phyloP scores from a whole-genome alignment of 2,329 filamentous ascomycete species.

The Pseudogymnoascus sp. region DNA sequence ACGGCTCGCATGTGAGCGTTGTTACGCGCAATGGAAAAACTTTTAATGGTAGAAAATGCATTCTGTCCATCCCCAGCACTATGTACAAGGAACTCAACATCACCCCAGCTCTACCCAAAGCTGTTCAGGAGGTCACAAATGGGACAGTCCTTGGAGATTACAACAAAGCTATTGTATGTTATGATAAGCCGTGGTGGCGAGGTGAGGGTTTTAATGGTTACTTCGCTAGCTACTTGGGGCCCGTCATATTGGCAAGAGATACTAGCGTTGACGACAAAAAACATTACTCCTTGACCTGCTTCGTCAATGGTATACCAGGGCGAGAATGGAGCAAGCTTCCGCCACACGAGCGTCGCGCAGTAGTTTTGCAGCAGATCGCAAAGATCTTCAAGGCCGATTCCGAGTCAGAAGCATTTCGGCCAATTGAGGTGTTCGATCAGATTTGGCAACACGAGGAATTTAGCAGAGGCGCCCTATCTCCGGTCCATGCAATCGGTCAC shows the following conservation, averaged over 20 bases:
- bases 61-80: constrained; percentile 42
- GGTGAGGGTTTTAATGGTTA: constrained; percentile 30
- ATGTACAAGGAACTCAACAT: constrained; percentile 40
- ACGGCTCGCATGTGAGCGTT: no score
- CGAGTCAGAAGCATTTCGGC: not conserved
- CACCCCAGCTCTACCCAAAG: constrained; percentile 34
- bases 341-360: constrained; percentile 22
- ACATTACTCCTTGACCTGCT: constrained; percentile 33
- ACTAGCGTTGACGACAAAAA: constrained; percentile 29
- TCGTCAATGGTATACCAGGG: constrained; percentile 32
- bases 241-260: constrained; percentile 34
- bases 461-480: constrained; percentile 29
- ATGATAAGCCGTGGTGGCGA: constrained; percentile 39
- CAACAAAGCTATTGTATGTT: constrained; percentile 38
- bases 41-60: constrained; percentile 26
- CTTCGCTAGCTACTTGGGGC: constrained; percentile 34
- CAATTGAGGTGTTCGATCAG: constrained; percentile 8
- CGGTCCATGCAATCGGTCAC: constrained; percentile 27
- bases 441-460: constrained; percentile 15
- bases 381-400: no score
- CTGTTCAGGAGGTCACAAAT: constrained; percentile 29
- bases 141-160: constrained; percentile 36
- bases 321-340: constrained; percentile 29
- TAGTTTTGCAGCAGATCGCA: constrained; percentile 30
- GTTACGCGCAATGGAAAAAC: no score